Conservation (phyloP, 148 eudicot genomes). For the Heliamphora exappendiculata region DNA sequence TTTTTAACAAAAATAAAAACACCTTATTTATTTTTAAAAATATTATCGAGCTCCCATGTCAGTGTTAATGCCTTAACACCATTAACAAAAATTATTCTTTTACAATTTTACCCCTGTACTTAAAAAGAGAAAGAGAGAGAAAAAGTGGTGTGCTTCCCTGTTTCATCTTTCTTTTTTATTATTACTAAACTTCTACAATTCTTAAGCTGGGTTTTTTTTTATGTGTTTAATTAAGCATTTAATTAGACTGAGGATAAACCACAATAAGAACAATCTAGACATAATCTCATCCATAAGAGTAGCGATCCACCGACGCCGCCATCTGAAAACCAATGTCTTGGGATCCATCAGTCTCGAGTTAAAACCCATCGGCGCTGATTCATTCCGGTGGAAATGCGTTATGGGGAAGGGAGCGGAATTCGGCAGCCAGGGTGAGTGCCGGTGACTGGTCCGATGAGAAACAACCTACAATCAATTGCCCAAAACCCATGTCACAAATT, state of each 20-base stretch:
- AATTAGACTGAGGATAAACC: slow-evolving; percentile 6
- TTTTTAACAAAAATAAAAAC: no score
- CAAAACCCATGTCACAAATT: slow-evolving; percentile 20
- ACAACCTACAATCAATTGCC: slow-evolving; percentile 40
- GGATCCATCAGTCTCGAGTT: slow-evolving; percentile 31
- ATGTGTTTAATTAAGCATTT: no score
- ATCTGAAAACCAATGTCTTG: slow-evolving; percentile 52
- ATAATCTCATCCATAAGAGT: slow-evolving; percentile 47
- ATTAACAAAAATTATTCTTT: no score
- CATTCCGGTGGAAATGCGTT: slow-evolving; percentile 57
- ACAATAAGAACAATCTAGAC: neutral
- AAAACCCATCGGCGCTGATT: slow-evolving; percentile 34
- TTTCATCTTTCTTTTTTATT: no score
- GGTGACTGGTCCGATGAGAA: slow-evolving; percentile 52
- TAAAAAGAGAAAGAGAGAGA: no score
- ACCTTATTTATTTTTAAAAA: no score
- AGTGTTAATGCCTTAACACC: no score
- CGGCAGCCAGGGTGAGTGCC: slow-evolving; percentile 23
- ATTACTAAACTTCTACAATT: no score
- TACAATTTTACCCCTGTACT: no score
- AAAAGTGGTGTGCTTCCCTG: no score
- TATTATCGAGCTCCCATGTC: no score
- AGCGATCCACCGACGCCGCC: slow-evolving; percentile 52
- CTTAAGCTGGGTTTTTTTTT: no score
- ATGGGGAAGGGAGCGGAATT: slow-evolving; percentile 21